Percentiles rank a stretch among this genome's conserved stretches.
Conservation (phyloP, 1,284 basidiomycete genomes). For the Violaceomyces palustris region DNA sequence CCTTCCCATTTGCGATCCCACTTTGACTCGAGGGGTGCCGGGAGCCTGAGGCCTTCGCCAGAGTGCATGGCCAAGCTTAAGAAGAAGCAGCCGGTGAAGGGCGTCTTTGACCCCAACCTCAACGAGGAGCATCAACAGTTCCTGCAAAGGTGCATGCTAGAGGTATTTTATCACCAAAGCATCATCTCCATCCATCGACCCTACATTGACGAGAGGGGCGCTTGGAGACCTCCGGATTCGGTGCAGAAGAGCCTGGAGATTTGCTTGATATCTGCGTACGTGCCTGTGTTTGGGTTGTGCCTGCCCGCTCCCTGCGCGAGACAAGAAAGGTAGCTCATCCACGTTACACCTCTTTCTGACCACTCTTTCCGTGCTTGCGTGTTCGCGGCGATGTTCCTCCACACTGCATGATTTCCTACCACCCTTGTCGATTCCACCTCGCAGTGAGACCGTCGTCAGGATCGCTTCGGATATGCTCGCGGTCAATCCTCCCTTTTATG, state of each 20-base stretch:
- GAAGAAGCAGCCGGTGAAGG: constrained; percentile 11
- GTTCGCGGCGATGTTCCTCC: no score
- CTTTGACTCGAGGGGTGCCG: constrained; percentile 20
- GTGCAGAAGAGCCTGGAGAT: constrained; percentile 34
- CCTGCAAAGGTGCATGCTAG: constrained; percentile 31
- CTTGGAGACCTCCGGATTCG: constrained; percentile 31
- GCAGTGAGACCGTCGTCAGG: constrained; percentile 29
- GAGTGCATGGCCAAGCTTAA: constrained; percentile 13
- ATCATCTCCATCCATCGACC: constrained; percentile 38
- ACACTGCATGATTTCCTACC: no score
- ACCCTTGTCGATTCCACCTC: no score
- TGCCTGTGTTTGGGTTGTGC: neutral
- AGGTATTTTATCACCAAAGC: constrained; percentile 34
- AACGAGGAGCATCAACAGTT: constrained; percentile 25
- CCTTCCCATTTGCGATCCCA: constrained; percentile 23
- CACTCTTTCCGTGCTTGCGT: no score
- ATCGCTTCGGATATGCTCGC: constrained; percentile 28
- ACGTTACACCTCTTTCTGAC: no score
- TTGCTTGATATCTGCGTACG: constrained; percentile 28
- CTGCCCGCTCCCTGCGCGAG: neutral
- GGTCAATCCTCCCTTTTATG: constrained; percentile 13
- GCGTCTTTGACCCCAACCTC: constrained; percentile 19
- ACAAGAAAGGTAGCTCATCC: no score
- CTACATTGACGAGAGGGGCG: constrained; percentile 36
- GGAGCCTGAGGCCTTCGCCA: constrained; percentile 15